Base-by-base conservation (phyloP, 2,329 filamentous ascomycete genomes). In the Pseudofabraea citricarpa region DNA sequence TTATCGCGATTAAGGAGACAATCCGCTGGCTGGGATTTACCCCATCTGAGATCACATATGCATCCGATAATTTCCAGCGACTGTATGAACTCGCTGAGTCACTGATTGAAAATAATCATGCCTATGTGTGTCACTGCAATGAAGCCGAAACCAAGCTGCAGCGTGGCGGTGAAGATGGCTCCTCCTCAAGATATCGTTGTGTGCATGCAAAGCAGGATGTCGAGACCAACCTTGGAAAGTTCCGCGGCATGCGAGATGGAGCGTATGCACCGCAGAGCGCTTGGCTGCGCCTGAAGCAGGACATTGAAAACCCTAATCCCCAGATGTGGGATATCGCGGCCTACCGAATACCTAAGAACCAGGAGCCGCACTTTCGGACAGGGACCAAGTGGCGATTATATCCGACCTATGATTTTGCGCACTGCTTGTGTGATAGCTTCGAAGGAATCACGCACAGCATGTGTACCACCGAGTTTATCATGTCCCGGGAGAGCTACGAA, bases 261-360 rank as follows among this genome's bases (percentile, higher is more conserved):
- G 87, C 91, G 66, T 96, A 96, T 67, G 83, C 86, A 63, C 83
- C 89, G 1, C 80, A 82, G 56, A 83, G 89, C 62, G 91, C 89
- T 2, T 86, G 89, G 56, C 71, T 97, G 41, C 83, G 91, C 48
- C 95, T 97, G 90, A 95, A 95, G 71, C 88, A 95, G 73, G 79
- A 89, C 51, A 87, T 88, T 50, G 78, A 79, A 40, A 83, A 85
- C 56, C 83, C 85, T 22, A 96, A 96, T 63, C 90, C 90, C 6
- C 88, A 95, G 66, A 90, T 95, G 87, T 96, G 91, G 91, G 91
- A 97, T 71, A 68, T 95, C 42, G 87, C 87, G 2, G 91, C 91
- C 12, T 97, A 95, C 66, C 81, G 91, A 48, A 83, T 97, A 43
- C 75, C 89, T 48, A 78, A 85, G 57, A 81, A 87, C 32, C 68